Conservation (phyloP, 192 early-diverging fungal genomes). For the Helicostylum pulchrum region DNA sequence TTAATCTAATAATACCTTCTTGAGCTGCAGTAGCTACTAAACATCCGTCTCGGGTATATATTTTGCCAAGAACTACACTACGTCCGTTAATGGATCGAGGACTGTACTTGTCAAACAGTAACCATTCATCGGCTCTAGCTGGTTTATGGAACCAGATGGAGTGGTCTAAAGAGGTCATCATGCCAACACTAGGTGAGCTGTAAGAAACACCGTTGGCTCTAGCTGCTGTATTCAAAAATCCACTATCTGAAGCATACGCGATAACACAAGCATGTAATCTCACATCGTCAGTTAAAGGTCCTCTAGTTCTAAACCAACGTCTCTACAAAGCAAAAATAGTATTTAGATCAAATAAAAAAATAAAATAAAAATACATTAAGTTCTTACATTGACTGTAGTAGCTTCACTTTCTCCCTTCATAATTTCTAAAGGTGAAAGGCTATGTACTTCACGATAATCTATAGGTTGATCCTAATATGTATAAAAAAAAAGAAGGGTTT, state of each 20-base stretch:
- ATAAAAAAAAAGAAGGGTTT: background rate
- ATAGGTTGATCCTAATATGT: slow-evolving; percentile 19
- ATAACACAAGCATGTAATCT: slow-evolving; percentile 56
- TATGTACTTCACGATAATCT: slow-evolving; percentile 22
- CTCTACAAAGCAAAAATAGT: background rate
- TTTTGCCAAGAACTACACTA: slow-evolving; percentile 72
- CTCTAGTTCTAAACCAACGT: slow-evolving; percentile 65
- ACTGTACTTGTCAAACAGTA: slow-evolving; percentile 77
- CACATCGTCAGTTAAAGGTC: slow-evolving; percentile 48
- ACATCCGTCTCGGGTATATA: slow-evolving; percentile 72
- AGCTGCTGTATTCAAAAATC: slow-evolving; percentile 46
- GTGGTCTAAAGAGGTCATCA: slow-evolving; percentile 69
- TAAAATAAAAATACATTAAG: background rate
- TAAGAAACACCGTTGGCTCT: slow-evolving; percentile 15
- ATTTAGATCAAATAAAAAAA: background rate
- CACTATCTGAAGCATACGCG: slow-evolving; percentile 58
- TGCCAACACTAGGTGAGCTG: slow-evolving; percentile 25
- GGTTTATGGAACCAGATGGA: slow-evolving; percentile 86
- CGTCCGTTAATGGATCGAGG: slow-evolving; percentile 66
- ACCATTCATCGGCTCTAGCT: slow-evolving; percentile 85
- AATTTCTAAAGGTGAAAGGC: slow-evolving; percentile 12
- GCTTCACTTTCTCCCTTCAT: slow-evolving; percentile 2
- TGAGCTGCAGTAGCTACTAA: slow-evolving; percentile 81
- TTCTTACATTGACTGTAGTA: slow-evolving; percentile 8
- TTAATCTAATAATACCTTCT: slow-evolving; percentile 74